Percentiles rank a stretch among this genome's conserved stretches.
Evolutionary conservation across 805 yeast genomes (phyloP).

Genomic region (Hanseniaspora valbyensis): DNA sequence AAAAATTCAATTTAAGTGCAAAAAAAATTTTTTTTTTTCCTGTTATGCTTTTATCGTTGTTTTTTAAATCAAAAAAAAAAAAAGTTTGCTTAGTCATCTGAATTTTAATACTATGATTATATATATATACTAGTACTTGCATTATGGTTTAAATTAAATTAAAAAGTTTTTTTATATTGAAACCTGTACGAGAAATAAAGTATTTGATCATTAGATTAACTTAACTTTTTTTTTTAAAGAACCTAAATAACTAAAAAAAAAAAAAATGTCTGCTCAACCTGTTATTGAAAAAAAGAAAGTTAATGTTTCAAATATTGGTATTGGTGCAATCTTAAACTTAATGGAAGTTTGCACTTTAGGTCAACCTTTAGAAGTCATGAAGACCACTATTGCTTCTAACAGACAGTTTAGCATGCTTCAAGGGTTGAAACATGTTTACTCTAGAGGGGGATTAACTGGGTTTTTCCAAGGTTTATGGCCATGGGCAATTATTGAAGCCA

Average conservation of each 20-base stretch:
- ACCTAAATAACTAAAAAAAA: not conserved
- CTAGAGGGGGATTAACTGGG: slow-evolving; percentile 85
- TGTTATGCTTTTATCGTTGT: too few relatives aligned
- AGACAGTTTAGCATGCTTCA: slow-evolving; percentile 55
- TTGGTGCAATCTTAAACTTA: slow-evolving; percentile 88
- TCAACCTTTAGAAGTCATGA: slow-evolving; percentile 90
- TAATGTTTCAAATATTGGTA: slow-evolving; percentile 74
- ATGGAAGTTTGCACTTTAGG: slow-evolving; percentile 91
- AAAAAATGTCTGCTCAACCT: slow-evolving; percentile 9
- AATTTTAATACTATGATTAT: too few relatives aligned
- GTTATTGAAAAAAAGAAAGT: slow-evolving; percentile 67
- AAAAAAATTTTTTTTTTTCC: too few relatives aligned
- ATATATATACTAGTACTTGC: too few relatives aligned
- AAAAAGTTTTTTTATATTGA: too few relatives aligned
- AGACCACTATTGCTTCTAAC: slow-evolving; percentile 98
- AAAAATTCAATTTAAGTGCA: too few relatives aligned
- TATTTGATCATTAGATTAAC: too few relatives aligned
- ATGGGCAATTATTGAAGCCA: slow-evolving; percentile 99
- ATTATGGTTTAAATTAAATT: too few relatives aligned
- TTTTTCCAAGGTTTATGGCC: slow-evolving; percentile 97
- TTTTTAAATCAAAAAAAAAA: too few relatives aligned
- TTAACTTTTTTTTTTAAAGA: not conserved
- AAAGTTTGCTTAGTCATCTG: too few relatives aligned
- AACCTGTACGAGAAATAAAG: too few relatives aligned
- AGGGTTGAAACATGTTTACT: slow-evolving; percentile 69